These are phyloP conservation scores for Ceratocystis lukuohia DNA, from an alignment of 2,329 filamentous ascomycete species.

Conservation along the genomic window DNA sequence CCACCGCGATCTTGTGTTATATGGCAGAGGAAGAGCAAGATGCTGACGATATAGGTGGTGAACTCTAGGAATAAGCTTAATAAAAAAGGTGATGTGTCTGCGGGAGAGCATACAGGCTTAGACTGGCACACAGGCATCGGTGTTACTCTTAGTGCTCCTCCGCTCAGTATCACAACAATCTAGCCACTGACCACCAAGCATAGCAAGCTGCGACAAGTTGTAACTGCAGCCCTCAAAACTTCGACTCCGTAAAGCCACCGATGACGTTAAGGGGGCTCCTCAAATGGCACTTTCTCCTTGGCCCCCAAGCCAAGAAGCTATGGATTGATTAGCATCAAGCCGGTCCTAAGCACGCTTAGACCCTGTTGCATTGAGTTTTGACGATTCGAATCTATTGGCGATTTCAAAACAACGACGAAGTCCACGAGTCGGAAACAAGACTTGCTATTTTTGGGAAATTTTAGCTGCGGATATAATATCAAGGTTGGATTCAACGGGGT, in stretches of 20 bases:
- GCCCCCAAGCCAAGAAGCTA: neutral
- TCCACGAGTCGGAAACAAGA: neutral
- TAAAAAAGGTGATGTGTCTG: no score
- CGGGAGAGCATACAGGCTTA: no score
- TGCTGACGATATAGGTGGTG: no score
- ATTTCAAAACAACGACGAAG: no score
- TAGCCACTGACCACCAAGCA: neutral
- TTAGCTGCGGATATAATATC: neutral
- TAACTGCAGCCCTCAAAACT: neutral
- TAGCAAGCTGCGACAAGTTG: neutral
- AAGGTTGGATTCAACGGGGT: neutral
- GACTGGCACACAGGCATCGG: neutral
- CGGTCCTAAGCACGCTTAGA: neutral
- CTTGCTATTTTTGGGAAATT: neutral
- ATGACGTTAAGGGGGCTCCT: neutral
- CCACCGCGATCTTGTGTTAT: no score
- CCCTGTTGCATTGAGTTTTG: neutral
- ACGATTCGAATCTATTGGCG: neutral
- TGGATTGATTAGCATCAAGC: neutral
- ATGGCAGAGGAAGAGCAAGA: no score
- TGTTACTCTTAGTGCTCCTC: neutral
- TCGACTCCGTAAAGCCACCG: neutral
- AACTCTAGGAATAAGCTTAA: no score
- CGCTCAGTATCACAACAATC: neutral
- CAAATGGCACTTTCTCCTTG: no score